These are phyloP conservation scores for Zygosaccharomyces pseudorouxii DNA, from an alignment of 805 yeast species.

Conservation along the genomic window DNA sequence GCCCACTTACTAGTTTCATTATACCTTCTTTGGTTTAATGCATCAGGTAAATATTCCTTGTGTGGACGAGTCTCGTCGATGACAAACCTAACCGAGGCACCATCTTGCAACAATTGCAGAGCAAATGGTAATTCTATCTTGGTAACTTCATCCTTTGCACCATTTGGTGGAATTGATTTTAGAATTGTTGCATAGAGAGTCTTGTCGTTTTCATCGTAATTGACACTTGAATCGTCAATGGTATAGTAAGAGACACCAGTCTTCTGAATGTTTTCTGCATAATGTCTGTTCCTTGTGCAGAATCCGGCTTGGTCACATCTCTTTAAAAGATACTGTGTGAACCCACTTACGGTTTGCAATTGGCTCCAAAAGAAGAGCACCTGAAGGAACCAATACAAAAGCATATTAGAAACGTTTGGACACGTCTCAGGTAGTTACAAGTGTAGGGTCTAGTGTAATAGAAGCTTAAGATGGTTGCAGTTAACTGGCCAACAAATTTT, in stretches of 20 bases:
- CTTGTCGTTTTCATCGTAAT: constrained; percentile 29
- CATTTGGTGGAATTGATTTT: constrained; percentile 38
- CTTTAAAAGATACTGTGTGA: constrained; percentile 66
- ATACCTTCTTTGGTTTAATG: constrained; percentile 48
- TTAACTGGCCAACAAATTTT: background rate
- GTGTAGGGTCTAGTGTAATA: background rate
- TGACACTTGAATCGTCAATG: constrained; percentile 37
- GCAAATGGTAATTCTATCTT: constrained; percentile 50
- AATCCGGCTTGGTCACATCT: constrained; percentile 78
- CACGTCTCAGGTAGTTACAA: background rate
- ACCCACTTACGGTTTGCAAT: constrained; percentile 33
- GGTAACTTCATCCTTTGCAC: constrained; percentile 32
- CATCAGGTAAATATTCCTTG: constrained; percentile 19
- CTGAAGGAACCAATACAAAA: background rate
- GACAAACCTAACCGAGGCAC: constrained; percentile 55
- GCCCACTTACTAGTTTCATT: constrained; percentile 59
- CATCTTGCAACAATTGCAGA: constrained; percentile 48
- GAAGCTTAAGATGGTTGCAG: background rate
- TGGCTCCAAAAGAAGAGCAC: constrained; percentile 4
- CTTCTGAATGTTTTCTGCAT: constrained; percentile 42
- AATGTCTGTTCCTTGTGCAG: constrained; percentile 73
- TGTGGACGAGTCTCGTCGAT: constrained; percentile 57
- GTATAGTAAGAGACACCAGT: constrained; percentile 39
- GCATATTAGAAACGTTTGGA: background rate
- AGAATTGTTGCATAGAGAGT: constrained; percentile 43